phyloP scores from a whole-genome alignment of 1,139 yeast species.

The Spencermartinsiella ligniputridi region DNA sequence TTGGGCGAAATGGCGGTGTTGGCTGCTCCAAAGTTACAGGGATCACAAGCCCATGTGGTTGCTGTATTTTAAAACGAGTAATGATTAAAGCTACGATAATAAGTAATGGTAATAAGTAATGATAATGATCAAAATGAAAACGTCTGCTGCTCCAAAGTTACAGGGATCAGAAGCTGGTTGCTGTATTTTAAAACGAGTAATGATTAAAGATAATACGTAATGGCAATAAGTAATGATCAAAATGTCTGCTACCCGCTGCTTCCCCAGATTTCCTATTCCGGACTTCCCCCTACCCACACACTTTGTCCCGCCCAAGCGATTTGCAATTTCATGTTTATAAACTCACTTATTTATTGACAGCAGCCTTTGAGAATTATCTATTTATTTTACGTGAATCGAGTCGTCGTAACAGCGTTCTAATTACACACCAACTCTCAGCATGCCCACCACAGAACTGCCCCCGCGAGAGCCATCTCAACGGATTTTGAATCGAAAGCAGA shows the following conservation, averaged over 20 bases:
- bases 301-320: no score
- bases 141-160: conserved; percentile 12
- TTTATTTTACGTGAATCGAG: no score
- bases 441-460: conserved; percentile 9
- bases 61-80: background rate
- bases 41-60: conserved; percentile 1
- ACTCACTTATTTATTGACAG: no score
- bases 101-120: background rate
- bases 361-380: no score
- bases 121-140: conserved; percentile 17
- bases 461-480: conserved; percentile 9
- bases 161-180: background rate
- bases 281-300: background rate
- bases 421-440: no score
- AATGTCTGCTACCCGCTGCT: no score
- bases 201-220: background rate
- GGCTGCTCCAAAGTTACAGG: conserved; percentile 10
- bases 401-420: no score
- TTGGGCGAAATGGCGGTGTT: conserved; percentile 17
- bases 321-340: no score
- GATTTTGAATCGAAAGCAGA: conserved; percentile 1
- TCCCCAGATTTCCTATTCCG: conserved; percentile 1
- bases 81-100: background rate
- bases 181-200: background rate
- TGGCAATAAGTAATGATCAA: no score